Base-by-base conservation (phyloP, 2,329 filamentous ascomycete genomes). In the Phyllosticta citrichinensis region DNA sequence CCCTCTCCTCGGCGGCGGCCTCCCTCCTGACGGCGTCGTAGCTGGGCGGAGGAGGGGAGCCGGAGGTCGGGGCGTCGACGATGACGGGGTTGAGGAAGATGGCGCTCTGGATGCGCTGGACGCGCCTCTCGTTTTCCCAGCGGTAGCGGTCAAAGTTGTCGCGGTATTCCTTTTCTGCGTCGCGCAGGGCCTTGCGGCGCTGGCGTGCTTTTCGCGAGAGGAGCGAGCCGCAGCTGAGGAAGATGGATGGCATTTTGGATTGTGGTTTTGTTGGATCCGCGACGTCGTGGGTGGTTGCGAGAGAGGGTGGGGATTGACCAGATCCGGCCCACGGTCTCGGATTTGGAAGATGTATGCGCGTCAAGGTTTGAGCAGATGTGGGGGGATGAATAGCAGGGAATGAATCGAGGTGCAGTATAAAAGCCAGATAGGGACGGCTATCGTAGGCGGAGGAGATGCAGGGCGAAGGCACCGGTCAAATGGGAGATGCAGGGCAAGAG, bases 81-180 rank as follows among this genome's bases (percentile, higher is more conserved):
- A n/a, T n/a, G 40, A 47, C 40, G 40, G 40, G 40, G 4, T 8
- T 6, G 12, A 47, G 40, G 40, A n/a, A 47, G 40, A 47, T 47
- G 40, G 40, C 6, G 40, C 40, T 47, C 40, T 47, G 40, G 40
- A 60, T n/a, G 22, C 52, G 57, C 24, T 55, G 47, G 14, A 61
- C 54, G 27, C 59, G 55, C 14, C 57, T 27, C 55, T 57, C 55
- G 55, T 61, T 61, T 19, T 57, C 59, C 11, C 10, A 10, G 5
- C 27, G 33, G 14, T 57, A 35, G 8, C 10, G 8, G 12, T 57
- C 55, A 33, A 61, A 61, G 55, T 61, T 55, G 12, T 25, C 27
- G 25, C 40, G 55, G 59, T 57, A 61, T n/a, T 61, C 59, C 20
- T 24, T 55, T 17, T 53, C 40, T 8, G 30, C 50, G 27, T 61